phyloP scores from a whole-genome alignment of 2,329 filamentous ascomycete species.

The Aspergillus caelatus region DNA sequence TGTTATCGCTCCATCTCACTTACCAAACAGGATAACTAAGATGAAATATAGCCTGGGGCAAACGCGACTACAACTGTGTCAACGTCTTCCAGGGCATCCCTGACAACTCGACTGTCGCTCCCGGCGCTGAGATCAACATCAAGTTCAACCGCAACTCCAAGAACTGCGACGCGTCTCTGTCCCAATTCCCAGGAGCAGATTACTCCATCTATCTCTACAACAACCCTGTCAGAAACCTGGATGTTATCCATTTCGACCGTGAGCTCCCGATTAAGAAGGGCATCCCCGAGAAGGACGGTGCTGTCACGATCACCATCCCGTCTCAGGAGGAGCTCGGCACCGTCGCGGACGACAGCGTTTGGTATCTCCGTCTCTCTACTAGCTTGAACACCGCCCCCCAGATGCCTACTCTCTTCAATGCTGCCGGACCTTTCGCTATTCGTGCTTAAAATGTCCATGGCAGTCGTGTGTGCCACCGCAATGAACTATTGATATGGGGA shows the following conservation, averaged over 20 bases:
- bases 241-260: slow-evolving; percentile 25
- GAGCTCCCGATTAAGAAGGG: slow-evolving; percentile 23
- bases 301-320: slow-evolving; percentile 29
- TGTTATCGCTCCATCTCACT: background rate
- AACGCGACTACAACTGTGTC: slow-evolving; percentile 36
- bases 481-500: background rate
- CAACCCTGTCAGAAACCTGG: slow-evolving; percentile 29
- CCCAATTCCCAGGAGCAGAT: slow-evolving; percentile 23
- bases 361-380: slow-evolving; percentile 33
- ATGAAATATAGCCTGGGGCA: slow-evolving; percentile 33
- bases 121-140: slow-evolving; percentile 28
- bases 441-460: slow-evolving; percentile 13
- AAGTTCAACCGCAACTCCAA: slow-evolving; percentile 32
- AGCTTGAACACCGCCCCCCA: slow-evolving; percentile 30
- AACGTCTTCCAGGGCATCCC: slow-evolving; percentile 38
- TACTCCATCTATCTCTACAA: slow-evolving; percentile 35
- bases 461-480: background rate
- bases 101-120: slow-evolving; percentile 32
- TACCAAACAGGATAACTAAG: background rate
- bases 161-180: slow-evolving; percentile 26
- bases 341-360: slow-evolving; percentile 29
- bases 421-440: slow-evolving; percentile 32
- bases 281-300: slow-evolving; percentile 22
- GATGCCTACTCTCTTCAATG: slow-evolving; percentile 34
- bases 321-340: slow-evolving; percentile 21